Conservation (phyloP, 1,284 basidiomycete species). For the Leccinum pallidistipes region DNA sequence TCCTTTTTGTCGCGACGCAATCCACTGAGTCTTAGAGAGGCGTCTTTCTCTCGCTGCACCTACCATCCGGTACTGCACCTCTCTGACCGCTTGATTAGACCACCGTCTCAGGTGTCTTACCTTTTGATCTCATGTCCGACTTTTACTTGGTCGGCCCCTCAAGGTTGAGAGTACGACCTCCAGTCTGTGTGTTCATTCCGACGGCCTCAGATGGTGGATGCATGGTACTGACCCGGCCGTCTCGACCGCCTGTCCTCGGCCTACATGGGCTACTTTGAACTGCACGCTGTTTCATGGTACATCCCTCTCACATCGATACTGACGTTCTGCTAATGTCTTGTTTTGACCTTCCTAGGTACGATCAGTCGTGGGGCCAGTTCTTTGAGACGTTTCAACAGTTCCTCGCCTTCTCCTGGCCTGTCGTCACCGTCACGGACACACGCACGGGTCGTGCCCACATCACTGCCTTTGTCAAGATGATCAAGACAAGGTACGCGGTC, state of each 20-base stretch:
- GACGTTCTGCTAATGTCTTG: slow-evolving; percentile 8
- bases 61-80: background rate
- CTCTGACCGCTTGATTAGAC: background rate
- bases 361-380: slow-evolving; percentile 78
- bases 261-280: slow-evolving; percentile 82
- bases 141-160: slow-evolving; percentile 76
- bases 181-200: slow-evolving; percentile 60
- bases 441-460: slow-evolving; percentile 77
- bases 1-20: background rate
- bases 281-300: slow-evolving; percentile 72
- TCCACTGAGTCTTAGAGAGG: background rate
- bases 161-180: slow-evolving; percentile 81
- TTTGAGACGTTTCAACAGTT: slow-evolving; percentile 84
- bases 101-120: background rate
- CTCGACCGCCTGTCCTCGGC: slow-evolving; percentile 60
- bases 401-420: slow-evolving; percentile 83
- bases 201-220: background rate
- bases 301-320: slow-evolving; percentile 13
- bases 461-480: slow-evolving; percentile 74
- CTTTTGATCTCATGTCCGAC: slow-evolving; percentile 49
- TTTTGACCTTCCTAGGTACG: slow-evolving; percentile 51
- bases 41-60: background rate
- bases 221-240: slow-evolving; percentile 1
- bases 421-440: slow-evolving; percentile 74
- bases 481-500: slow-evolving; percentile 60